phyloP scores from a whole-genome alignment of 495 filamentous ascomycete species.

The Aspergillus campestris region DNA sequence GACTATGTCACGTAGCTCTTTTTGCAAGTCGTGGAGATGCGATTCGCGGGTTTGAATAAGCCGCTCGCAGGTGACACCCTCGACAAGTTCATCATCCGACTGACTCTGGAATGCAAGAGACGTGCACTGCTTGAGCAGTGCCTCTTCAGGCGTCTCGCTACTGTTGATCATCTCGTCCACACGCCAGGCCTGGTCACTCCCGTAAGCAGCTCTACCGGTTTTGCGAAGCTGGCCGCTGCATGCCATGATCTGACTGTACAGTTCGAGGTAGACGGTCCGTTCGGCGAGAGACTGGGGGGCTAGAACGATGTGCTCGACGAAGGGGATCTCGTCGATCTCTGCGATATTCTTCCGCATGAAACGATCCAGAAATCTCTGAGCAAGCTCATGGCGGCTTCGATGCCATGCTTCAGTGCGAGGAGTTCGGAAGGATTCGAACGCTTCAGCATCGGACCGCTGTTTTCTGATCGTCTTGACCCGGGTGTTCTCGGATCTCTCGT shows the following conservation, averaged over 20 bases:
- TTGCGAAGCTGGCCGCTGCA: slow-evolving; percentile 33
- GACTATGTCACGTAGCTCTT: slow-evolving; percentile 17
- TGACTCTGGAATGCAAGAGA: slow-evolving; percentile 13
- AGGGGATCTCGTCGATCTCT: slow-evolving; percentile 36
- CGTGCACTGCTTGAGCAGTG: slow-evolving; percentile 40
- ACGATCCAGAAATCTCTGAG: slow-evolving; percentile 44
- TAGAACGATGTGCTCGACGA: slow-evolving; percentile 27
- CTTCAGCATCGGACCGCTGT: slow-evolving; percentile 32
- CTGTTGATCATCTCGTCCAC: slow-evolving; percentile 34
- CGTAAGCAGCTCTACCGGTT: slow-evolving; percentile 20
- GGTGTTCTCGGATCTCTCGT: slow-evolving; percentile 23
- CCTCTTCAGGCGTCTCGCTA: slow-evolving; percentile 34
- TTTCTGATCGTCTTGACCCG: slow-evolving; percentile 17
- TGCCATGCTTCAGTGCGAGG: slow-evolving; percentile 45
- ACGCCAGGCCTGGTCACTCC: slow-evolving; percentile 29
- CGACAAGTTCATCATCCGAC: slow-evolving; percentile 8
- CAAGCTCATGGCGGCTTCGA: slow-evolving; percentile 34
- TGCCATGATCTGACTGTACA: slow-evolving; percentile 36
- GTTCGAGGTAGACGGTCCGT: slow-evolving; percentile 35
- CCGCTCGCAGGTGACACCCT: slow-evolving; percentile 11
- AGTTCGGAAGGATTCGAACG: slow-evolving; percentile 36
- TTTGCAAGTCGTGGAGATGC: slow-evolving; percentile 21
- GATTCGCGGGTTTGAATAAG: slow-evolving; percentile 16
- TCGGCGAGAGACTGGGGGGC: slow-evolving; percentile 33
- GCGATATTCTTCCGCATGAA: slow-evolving; percentile 47